These are phyloP conservation scores for Triticum timopheevii DNA, from an alignment of 176 grass and related monocot genomes.

Conservation along the genomic window DNA sequence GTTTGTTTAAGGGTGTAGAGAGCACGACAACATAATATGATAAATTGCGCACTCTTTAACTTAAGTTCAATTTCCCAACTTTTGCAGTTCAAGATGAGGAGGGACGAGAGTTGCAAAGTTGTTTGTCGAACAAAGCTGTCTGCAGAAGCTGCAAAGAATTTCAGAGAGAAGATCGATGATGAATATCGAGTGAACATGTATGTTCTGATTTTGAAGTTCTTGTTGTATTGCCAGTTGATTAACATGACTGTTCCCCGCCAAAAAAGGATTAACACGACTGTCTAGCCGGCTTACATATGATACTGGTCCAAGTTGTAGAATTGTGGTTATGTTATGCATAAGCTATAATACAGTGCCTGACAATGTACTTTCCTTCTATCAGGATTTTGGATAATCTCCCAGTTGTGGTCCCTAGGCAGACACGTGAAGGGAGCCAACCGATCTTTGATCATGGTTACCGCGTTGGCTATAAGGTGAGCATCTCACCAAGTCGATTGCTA, in stretches of 20 bases:
- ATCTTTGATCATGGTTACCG: conserved; percentile 75
- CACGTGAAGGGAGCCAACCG: conserved; percentile 65
- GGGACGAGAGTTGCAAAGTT: conserved; percentile 66
- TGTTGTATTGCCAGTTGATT: conserved; percentile 1
- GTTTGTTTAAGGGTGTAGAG: not conserved
- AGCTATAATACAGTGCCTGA: conserved; percentile 16
- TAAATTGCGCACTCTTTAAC: not conserved
- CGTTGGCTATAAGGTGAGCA: conserved; percentile 77
- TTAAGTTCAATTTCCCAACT: not conserved
- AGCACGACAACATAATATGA: not conserved
- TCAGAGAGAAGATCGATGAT: conserved; percentile 91
- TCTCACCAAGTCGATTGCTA: not conserved
- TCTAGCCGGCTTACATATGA: not conserved
- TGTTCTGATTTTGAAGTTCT: conserved; percentile 16
- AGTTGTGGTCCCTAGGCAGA: conserved; percentile 69
- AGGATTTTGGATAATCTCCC: conserved; percentile 91
- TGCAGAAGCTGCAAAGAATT: conserved; percentile 71
- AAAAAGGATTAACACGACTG: not conserved
- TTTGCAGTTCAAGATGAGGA: conserved; percentile 76
- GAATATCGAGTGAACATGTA: conserved; percentile 90
- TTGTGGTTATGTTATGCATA: conserved; percentile 13
- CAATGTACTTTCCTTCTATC: not conserved
- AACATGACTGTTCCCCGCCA: not conserved
- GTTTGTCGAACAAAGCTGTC: conserved; percentile 57
- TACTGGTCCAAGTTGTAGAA: not conserved